These are phyloP conservation scores for Hypholoma fasciculare DNA, from an alignment of 768 basidiomycete species.

Conservation along the genomic window DNA sequence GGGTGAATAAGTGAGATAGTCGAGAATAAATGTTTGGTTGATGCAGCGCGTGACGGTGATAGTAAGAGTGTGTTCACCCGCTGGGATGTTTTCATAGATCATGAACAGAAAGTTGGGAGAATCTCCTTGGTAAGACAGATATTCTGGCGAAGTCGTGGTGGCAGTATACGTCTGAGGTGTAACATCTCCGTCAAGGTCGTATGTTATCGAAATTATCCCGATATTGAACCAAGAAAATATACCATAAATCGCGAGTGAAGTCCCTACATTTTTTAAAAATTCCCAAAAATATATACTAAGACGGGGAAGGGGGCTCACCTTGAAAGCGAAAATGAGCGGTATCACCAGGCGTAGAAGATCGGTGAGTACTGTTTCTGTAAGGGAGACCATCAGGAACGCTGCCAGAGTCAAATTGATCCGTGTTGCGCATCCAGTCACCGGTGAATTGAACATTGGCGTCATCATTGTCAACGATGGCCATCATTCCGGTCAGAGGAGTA, in stretches of 20 bases:
- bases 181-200: slow-evolving; percentile 13
- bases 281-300: not conserved
- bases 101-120: slow-evolving; percentile 13
- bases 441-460: slow-evolving; percentile 17
- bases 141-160: slow-evolving; percentile 11
- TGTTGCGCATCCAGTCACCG: slow-evolving; percentile 17
- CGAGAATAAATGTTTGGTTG: slow-evolving; percentile 15
- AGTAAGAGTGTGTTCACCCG: slow-evolving; percentile 16
- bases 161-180: slow-evolving; percentile 6
- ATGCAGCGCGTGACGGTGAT: slow-evolving; percentile 14
- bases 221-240: slow-evolving; percentile 14
- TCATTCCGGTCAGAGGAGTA: slow-evolving; percentile 19
- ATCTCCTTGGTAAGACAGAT: slow-evolving; percentile 8
- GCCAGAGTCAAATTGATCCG: slow-evolving; percentile 8
- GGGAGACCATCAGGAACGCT: slow-evolving; percentile 9
- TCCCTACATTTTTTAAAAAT: slow-evolving; percentile 8
- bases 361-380: slow-evolving; percentile 9
- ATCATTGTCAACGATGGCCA: slow-evolving; percentile 22
- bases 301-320: slow-evolving; percentile 1
- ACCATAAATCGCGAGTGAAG: slow-evolving; percentile 15
- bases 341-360: slow-evolving; percentile 7
- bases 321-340: slow-evolving; percentile 7
- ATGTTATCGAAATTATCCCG: slow-evolving; percentile 10
- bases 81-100: slow-evolving; percentile 1
- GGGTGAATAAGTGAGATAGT: slow-evolving; percentile 19